These are phyloP conservation scores for Fusarium guadeloupense DNA, from an alignment of 2,329 filamentous ascomycete species.

Conservation along the genomic window DNA sequence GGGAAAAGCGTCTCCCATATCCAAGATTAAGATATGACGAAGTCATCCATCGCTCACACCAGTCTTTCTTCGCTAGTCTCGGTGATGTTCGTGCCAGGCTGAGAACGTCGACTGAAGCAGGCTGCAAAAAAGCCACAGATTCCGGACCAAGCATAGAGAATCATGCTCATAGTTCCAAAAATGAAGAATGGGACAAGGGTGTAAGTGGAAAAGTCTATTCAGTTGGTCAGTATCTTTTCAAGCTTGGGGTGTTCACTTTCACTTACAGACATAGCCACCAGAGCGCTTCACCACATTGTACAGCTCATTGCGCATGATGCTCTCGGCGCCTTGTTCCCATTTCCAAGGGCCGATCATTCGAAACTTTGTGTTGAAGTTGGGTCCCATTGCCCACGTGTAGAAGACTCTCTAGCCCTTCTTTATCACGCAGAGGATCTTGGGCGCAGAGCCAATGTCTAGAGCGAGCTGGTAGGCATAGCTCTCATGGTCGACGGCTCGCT, in stretches of 20 bases:
- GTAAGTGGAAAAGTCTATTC: constrained; percentile 49
- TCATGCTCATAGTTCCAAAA: constrained; percentile 48
- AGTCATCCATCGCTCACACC: background rate
- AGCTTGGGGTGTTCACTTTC: rapidly evolving
- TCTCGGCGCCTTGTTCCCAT: constrained; percentile 47
- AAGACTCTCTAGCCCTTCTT: constrained; percentile 50
- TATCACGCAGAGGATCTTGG: constrained; percentile 49
- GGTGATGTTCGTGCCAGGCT: background rate
- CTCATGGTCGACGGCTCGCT: constrained; percentile 59
- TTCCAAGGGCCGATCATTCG: constrained; percentile 57
- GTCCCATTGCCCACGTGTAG: constrained; percentile 58
- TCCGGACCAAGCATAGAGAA: constrained; percentile 38
- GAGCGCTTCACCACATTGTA: constrained; percentile 50
- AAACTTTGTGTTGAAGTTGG: constrained; percentile 62
- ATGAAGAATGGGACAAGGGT: constrained; percentile 49
- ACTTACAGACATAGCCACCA: constrained; percentile 52
- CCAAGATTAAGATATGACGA: background rate
- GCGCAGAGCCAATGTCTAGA: constrained; percentile 56
- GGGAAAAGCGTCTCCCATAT: background rate
- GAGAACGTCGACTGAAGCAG: background rate
- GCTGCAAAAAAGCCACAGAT: constrained; percentile 14
- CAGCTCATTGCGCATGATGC: constrained; percentile 55
- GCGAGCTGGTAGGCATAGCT: constrained; percentile 61
- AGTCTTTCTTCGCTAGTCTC: background rate
- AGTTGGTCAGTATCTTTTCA: constrained; percentile 15